Percentiles rank a stretch among this genome's conserved stretches.
Conservation (phyloP, 345 rosid species). For the Salix udensis region DNA sequence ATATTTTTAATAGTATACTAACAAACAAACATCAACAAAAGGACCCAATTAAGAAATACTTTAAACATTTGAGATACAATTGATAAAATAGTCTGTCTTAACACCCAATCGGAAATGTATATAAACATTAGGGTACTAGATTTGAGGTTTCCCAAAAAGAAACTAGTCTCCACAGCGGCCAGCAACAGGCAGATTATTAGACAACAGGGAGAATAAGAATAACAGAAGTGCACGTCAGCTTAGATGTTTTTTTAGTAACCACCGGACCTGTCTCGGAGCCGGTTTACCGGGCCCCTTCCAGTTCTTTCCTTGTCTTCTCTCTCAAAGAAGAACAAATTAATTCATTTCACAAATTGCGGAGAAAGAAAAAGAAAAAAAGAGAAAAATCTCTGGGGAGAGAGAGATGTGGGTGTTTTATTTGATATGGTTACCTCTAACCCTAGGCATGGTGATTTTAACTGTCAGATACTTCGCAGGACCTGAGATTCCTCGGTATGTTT, state of each 20-base stretch:
- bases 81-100: not conserved
- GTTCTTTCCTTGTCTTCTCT: not conserved
- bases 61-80: not conserved
- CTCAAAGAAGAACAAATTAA: not conserved
- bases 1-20: no score
- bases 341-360: not conserved
- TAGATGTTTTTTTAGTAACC: not conserved
- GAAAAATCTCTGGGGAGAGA: not conserved
- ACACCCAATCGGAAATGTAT: no score
- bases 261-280: constrained; percentile 16
- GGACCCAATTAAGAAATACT: not conserved
- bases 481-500: constrained; percentile 85
- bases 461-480: constrained; percentile 91
- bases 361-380: not conserved
- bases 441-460: constrained; percentile 83
- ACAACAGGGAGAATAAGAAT: not conserved
- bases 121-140: no score
- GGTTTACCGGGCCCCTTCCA: constrained; percentile 6
- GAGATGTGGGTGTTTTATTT: constrained; percentile 94
- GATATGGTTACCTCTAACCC: constrained; percentile 94
- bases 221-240: not conserved
- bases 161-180: not conserved
- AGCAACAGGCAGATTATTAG: not conserved
- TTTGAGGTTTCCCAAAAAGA: not conserved
- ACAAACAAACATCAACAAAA: no score